Evolutionary conservation across 73 alveolate species (phyloP).

Genomic region (Effrenium voratum): DNA sequence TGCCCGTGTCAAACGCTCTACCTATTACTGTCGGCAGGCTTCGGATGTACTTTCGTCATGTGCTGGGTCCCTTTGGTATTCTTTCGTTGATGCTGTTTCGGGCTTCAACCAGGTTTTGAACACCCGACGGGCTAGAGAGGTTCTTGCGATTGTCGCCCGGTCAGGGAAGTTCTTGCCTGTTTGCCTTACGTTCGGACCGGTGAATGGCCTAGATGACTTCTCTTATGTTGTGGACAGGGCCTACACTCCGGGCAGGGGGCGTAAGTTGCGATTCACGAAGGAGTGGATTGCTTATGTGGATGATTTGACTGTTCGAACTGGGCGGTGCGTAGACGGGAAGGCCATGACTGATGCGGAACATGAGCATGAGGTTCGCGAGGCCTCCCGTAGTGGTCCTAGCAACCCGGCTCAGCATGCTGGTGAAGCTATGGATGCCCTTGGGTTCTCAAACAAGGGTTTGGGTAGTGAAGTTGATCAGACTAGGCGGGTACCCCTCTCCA

Average conservation of each 20-base stretch:
- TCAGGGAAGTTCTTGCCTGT: conserved; percentile 29
- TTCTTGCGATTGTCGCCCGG: conserved; percentile 20
- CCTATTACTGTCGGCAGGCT: background rate
- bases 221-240: conserved; percentile 39
- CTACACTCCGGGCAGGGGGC: background rate
- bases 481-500: too few relatives aligned
- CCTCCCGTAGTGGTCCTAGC: background rate
- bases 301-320: conserved; percentile 22
- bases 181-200: conserved; percentile 57
- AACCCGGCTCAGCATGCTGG: too few relatives aligned
- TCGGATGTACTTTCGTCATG: conserved; percentile 6
- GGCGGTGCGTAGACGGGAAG: background rate
- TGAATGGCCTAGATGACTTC: conserved; percentile 52
- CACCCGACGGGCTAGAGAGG: background rate
- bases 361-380: background rate
- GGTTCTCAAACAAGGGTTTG: too few relatives aligned
- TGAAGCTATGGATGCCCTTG: too few relatives aligned
- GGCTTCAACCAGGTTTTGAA: conserved; percentile 40
- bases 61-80: background rate
- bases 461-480: too few relatives aligned
- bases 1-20: background rate
- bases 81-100: conserved; percentile 47
- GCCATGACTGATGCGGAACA: background rate
- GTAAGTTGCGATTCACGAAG: background rate
- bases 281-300: conserved; percentile 79